Evolutionary conservation across 164 flowering plant genomes (phyloP), one percentile per base, ranked within the genome.

Genomic region (Vitis rotundifolia): DNA sequence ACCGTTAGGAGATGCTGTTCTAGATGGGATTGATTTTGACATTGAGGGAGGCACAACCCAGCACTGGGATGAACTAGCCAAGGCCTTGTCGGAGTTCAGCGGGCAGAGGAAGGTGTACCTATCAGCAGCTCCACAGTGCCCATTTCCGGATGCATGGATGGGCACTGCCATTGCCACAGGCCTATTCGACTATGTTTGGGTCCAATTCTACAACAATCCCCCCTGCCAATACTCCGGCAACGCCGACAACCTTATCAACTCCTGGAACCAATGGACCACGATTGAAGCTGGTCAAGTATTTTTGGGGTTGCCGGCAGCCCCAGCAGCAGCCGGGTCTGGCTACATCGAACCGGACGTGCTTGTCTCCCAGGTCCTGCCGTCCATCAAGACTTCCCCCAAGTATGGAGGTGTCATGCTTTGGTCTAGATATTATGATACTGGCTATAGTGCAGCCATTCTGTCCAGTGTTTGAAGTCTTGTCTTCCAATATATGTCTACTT

Each of bases 391-490:
- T 3, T 66, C 80, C 18, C 29, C 74, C 11, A 77, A 66, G 47
- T 77, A 66, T 14, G 80, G 77, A 10, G 77, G 80, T 18, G 63
- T 76, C 8, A 76, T 76, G 75, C 61, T 72, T 0, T 76, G 73
- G 75, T 16, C 9, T 28, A 76, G 49, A 70, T 60, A 22, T 12
- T 44, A 22, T 59, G 79, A 72, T 54, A 67, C 16, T 63, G 52
- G 66, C 0, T 71, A 62, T 19, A 71, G 79, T 47, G 11, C 56
- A 3, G 1, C 14, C 2, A 68, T 76, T 15, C 59, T 47, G 67
- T 8, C n/a, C 11, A 63, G n/a, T 68, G 74, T 75, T 69, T 74
- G 37, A 64, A 11, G 2, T 6, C 44, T 31, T 31, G 53, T 49
- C 7, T 7, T 3, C n/a, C 55, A 3, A 31, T 31, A 31, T 0